Conservation (phyloP, 2,329 filamentous ascomycete genomes). For the Aspergillus intermedius region DNA sequence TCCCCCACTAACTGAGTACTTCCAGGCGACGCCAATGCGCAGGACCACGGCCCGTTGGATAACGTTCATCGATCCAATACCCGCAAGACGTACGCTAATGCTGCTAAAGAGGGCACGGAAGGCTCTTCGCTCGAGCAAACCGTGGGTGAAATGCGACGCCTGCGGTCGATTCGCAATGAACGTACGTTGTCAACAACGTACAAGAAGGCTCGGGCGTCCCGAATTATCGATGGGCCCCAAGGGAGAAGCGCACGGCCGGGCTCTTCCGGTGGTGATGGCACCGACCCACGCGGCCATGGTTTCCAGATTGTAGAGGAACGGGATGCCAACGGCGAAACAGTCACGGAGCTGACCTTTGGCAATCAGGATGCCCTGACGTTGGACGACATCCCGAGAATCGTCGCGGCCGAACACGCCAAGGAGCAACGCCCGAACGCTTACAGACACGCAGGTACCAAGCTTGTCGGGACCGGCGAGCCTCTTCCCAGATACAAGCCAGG, state of each 20-base stretch:
- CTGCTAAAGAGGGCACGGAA: conserved; percentile 52
- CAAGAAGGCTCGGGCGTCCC: conserved; percentile 80
- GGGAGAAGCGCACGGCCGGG: conserved; percentile 62
- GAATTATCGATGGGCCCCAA: conserved; percentile 84
- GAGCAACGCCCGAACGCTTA: conserved; percentile 80
- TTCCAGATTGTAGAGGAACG: conserved; percentile 78
- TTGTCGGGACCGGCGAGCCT: conserved; percentile 51
- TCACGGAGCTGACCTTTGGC: conserved; percentile 77
- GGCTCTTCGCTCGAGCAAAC: conserved; percentile 85
- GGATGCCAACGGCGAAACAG: conserved; percentile 60
- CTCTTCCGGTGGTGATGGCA: conserved; percentile 58
- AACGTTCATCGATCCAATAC: conserved; percentile 56
- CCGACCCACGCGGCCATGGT: conserved; percentile 48
- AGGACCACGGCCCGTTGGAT: conserved; percentile 52
- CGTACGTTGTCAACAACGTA: conserved; percentile 91
- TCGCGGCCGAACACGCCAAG: conserved; percentile 88
- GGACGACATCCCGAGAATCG: conserved; percentile 93
- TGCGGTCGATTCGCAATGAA: conserved; percentile 89
- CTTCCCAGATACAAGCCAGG: conserved; percentile 63
- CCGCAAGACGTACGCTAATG: conserved; percentile 64
- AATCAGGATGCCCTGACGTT: conserved; percentile 86
- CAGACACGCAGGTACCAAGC: conserved; percentile 65
- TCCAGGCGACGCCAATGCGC: conserved; percentile 61
- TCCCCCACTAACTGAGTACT: conserved; percentile 10
- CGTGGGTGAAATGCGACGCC: conserved; percentile 83